Evolutionary conservation across 1,139 yeast species (phyloP), one percentile per base, ranked within the genome.

Genomic region (Zhuliangozyma parablackwelliae): DNA sequence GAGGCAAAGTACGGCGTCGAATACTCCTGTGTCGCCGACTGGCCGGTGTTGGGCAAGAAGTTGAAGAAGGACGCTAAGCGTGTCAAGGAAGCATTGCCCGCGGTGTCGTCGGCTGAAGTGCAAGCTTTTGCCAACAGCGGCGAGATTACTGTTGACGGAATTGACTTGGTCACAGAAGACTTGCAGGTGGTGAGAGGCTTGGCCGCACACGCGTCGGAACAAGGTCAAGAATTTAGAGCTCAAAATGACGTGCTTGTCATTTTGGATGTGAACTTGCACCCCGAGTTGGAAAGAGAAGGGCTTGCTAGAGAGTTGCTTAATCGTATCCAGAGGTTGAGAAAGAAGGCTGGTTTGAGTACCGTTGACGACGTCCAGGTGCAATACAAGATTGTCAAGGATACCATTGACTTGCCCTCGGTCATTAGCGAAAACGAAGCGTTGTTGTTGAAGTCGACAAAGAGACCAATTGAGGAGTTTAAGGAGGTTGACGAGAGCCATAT

Each of bases 41-140:
- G 99, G 99, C 95, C 97, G 37, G 88, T 89, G 12, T 77, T 94
- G 50, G 99, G 99, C 68, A 92, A 92, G 76, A 92, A 92, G 65
- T 78, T 94, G 63, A 90, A 90, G 78, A 82, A 82, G 59, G 97
- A 90, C 55, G 95, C 87, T 47, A 88, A 85, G 69, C 84, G 79
- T 61, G 98, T 94, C 43, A 92, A 92, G 75, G 95, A 83, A 56
- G 97, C 95, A 21, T 75, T 94, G 51, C 97, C 97, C 47, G 60
- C 59, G 13, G 78, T 94, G 37, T 64, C 92, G 25, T 84, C 96
- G 16, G 85, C 72, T 16, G 89, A 88, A 42, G 97, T 92, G 35
- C 87, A 86, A 65, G 63, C 68, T 28, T 94, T 83, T 59, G 72
- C 92, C 46, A 65, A 72, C 40, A 65, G 80, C 30, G 96, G 96